These are phyloP conservation scores for Silybum marianum DNA, from an alignment of 129 eudicot genomes.

Conservation along the genomic window DNA sequence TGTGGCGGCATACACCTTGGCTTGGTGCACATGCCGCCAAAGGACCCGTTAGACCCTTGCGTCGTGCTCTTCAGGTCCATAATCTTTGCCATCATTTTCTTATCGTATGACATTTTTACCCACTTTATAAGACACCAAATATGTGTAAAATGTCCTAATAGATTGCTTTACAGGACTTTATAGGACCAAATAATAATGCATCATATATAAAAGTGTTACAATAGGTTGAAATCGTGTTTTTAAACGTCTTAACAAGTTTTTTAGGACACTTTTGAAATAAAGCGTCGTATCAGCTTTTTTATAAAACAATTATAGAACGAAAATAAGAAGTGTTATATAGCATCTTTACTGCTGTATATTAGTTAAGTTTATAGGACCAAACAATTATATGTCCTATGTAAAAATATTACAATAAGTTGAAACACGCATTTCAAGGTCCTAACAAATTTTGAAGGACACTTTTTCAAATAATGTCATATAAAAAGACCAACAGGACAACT, in stretches of 20 bases:
- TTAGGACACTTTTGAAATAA: no score
- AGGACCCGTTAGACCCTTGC: slow-evolving; percentile 92
- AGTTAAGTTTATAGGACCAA: not conserved
- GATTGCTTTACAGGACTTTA: not conserved
- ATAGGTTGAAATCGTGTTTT: not conserved
- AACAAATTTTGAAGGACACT: not conserved
- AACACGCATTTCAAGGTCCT: not conserved
- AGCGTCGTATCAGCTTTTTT: not conserved
- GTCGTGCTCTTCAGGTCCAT: slow-evolving; percentile 89
- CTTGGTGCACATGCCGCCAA: slow-evolving; percentile 93
- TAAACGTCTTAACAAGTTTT: not conserved
- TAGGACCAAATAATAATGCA: not conserved
- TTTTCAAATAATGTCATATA: no score
- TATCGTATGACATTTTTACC: not conserved
- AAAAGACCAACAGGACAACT: not conserved
- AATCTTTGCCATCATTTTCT: slow-evolving; percentile 11
- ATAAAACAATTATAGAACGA: not conserved
- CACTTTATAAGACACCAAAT: not conserved
- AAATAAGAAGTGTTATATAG: no score
- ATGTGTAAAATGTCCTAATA: not conserved
- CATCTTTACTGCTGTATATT: not conserved
- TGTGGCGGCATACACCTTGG: slow-evolving; percentile 97
- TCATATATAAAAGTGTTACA: not conserved
- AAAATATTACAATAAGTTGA: not conserved
- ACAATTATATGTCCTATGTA: no score